Evolutionary conservation across 192 early-diverging fungal species (phyloP), one percentile per base, ranked within the genome.

Genomic region (Coemansia sp.): DNA sequence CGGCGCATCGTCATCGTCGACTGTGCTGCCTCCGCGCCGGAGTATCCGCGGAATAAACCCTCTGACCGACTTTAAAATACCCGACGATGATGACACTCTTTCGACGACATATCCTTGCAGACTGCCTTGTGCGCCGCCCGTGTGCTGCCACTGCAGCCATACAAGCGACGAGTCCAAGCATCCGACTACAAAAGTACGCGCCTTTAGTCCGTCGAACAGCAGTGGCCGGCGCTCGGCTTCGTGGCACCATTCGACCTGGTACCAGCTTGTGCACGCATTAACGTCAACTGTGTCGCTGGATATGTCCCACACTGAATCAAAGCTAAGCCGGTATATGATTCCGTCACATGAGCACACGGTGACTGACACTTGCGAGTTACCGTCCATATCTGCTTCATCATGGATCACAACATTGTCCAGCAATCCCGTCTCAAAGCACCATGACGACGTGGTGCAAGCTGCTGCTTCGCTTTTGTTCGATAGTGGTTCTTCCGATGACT

Each of bases 11-110:
- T 52, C 62, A 35, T 59, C 62, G 3, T 68, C 22, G 5, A 29
- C 43, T 13, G 32, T 26, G 23, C 53, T 62, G 27, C 50, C 66
- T 5, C 68, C 64, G 45, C 78, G 69, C 16, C 73, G 48, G 10
- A 81, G 74, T 11, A 75, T 63, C 14, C 75, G 69, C 16, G 75
- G 75, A 32, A 82, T 61, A 62, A 82, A 70, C 1, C 55, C 70
- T 7, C 50, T 59, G 14, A 82, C 68, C 2, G 74, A 73, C 37
- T 61, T 55, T 13, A 82, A 26, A 27, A 82, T 73, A 3, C 66
- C 62, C 41, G 69, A 57, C 4, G 70, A 54, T 22, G 70, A 63
- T 12, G 71, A 62, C 49, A 70, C 68, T 12, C 54, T 61, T 12
- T 82, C 79, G 3, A 22, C 22, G 0, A 76, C 66, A 45, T 38